Percentiles rank a stretch among this genome's conserved stretches.
Conservation (phyloP, 495 filamentous ascomycete species). For the Friedmanniomyces simplex region DNA sequence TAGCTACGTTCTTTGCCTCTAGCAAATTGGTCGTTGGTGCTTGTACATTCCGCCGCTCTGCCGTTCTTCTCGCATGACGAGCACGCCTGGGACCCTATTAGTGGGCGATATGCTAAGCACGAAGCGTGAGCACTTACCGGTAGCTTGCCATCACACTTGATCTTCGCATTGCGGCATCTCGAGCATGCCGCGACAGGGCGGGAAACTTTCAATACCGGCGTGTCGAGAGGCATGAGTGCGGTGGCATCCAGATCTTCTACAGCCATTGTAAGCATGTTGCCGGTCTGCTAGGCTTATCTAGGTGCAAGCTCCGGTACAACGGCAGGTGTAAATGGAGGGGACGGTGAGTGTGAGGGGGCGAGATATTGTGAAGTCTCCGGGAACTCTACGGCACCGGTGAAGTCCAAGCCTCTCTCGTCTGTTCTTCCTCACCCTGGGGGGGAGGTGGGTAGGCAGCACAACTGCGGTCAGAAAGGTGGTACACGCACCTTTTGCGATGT, state of each 20-base stretch:
- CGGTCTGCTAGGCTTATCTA: neutral
- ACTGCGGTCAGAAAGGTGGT: neutral
- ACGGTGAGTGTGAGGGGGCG: neutral
- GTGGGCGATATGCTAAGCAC: neutral
- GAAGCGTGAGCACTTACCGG: conserved; percentile 33
- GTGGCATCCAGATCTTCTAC: conserved; percentile 12
- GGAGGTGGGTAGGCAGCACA: too few species aligned
- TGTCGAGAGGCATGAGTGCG: conserved; percentile 42
- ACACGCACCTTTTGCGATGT: neutral
- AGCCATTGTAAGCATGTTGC: conserved; percentile 7
- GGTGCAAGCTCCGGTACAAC: neutral
- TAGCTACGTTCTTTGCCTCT: conserved; percentile 91
- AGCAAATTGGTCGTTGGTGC: conserved; percentile 87
- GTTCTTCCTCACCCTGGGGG: too few species aligned
- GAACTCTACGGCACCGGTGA: neutral
- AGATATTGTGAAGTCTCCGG: too few species aligned
- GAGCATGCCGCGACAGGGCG: conserved; percentile 88
- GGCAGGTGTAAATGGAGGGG: neutral
- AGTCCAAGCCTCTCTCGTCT: neutral
- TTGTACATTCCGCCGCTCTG: conserved; percentile 73
- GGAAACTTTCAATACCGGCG: conserved; percentile 76
- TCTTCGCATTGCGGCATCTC: conserved; percentile 83
- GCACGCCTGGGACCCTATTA: conserved; percentile 43
- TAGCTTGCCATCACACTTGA: conserved; percentile 92
- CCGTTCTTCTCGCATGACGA: conserved; percentile 83